Conservation (phyloP, 345 rosid genomes). For the Salix suchowensis region DNA sequence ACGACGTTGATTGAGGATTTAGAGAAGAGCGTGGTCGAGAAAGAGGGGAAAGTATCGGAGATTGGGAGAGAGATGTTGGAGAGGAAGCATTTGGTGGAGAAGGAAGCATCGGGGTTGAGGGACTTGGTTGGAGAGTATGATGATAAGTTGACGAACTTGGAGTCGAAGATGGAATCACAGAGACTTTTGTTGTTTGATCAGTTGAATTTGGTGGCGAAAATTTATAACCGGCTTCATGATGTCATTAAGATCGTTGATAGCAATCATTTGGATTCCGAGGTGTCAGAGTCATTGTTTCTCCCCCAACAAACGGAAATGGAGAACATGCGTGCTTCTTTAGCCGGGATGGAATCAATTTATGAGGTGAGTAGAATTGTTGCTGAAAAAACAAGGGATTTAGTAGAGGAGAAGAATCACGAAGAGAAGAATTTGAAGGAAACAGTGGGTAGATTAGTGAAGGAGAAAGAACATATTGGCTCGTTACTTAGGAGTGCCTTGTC, state of each 20-base stretch:
- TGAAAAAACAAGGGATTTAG: constrained; percentile 53
- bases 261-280: constrained; percentile 54
- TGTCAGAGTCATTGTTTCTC: constrained; percentile 80
- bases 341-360: constrained; percentile 85
- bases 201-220: constrained; percentile 71
- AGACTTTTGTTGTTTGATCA: constrained; percentile 75
- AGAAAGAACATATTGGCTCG: constrained; percentile 86
- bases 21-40: constrained; percentile 51
- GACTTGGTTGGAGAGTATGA: constrained; percentile 66
- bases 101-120: constrained; percentile 55
- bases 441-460: constrained; percentile 58
- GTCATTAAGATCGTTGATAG: constrained; percentile 57
- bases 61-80: constrained; percentile 49
- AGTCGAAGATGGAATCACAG: constrained; percentile 60
- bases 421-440: constrained; percentile 68
- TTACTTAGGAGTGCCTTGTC: constrained; percentile 86
- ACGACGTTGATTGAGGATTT: constrained; percentile 43
- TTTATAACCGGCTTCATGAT: constrained; percentile 64
- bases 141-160: constrained; percentile 58
- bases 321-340: constrained; percentile 78
- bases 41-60: constrained; percentile 49
- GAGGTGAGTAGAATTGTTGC: constrained; percentile 59
- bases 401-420: constrained; percentile 62
- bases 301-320: constrained; percentile 78
- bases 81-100: constrained; percentile 44